Conservation (phyloP, 805 yeast genomes). For the Kluyveromyces wickerhamii region DNA sequence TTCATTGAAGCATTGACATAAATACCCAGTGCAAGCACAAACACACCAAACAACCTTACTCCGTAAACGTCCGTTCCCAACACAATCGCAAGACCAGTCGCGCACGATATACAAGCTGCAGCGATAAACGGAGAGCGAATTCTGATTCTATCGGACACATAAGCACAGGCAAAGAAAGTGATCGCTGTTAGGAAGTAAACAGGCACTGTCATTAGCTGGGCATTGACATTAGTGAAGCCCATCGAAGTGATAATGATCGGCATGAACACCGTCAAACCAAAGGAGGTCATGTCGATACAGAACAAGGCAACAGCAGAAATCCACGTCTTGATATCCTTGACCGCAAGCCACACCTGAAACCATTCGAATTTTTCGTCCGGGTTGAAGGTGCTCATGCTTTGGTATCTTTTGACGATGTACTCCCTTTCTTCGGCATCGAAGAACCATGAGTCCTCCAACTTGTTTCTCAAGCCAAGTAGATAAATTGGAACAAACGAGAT, state of each 20-base stretch:
- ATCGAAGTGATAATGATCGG: conserved; percentile 30
- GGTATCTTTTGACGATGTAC: conserved; percentile 30
- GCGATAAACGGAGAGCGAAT: conserved; percentile 37
- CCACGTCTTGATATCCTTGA: conserved; percentile 27
- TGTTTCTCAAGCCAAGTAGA: conserved; percentile 34
- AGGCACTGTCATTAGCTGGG: conserved; percentile 75
- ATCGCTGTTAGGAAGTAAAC: conserved; percentile 81
- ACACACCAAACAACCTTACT: conserved; percentile 34
- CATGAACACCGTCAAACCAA: conserved; percentile 37
- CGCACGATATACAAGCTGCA: conserved; percentile 28
- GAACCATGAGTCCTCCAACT: conserved; percentile 33
- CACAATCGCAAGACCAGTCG: conserved; percentile 30
- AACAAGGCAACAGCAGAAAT: conserved; percentile 30
- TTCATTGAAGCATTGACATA: conserved; percentile 34
- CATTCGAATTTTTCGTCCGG: conserved; percentile 33
- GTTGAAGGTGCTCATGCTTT: conserved; percentile 28
- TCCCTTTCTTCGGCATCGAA: conserved; percentile 35
- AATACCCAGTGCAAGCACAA: conserved; percentile 33
- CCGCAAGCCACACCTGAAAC: conserved; percentile 29
- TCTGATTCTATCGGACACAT: conserved; percentile 47
- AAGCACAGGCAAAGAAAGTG: conserved; percentile 52
- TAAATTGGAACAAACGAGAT: conserved; percentile 31
- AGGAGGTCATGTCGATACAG: conserved; percentile 34
- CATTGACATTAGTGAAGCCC: conserved; percentile 55
- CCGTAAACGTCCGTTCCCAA: conserved; percentile 28